Percentiles rank a stretch among this genome's conserved stretches.
phyloP scores from a whole-genome alignment of 139 green algal genomes.

The Desmodesmus armatus region DNA sequence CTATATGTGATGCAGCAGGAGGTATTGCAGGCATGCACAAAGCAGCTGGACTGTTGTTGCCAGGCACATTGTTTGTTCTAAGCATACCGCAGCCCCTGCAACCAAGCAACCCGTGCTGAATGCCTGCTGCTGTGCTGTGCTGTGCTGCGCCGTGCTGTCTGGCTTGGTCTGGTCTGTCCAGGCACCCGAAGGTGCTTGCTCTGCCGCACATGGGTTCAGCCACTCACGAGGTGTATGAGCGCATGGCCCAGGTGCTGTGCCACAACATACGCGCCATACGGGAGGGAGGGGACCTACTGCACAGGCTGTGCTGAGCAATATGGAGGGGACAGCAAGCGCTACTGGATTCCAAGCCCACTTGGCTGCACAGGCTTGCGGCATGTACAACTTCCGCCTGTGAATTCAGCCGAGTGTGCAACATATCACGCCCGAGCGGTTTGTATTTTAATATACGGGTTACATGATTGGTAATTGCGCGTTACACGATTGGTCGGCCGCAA shows the following conservation, averaged over 20 bases:
- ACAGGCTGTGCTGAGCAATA: slow-evolving; percentile 46
- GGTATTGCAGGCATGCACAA: no score
- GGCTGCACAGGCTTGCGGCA: no score
- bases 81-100: not conserved
- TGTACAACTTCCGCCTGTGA: no score
- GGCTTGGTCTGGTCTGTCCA: not conserved
- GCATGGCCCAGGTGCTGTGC: slow-evolving; percentile 38
- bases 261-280: slow-evolving; percentile 48
- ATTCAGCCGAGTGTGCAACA: no score
- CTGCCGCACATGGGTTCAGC: slow-evolving; percentile 57
- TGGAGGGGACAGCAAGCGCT: no score
- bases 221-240: slow-evolving; percentile 53
- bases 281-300: slow-evolving; percentile 56
- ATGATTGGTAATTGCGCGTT: no score
- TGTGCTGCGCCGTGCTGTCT: no score
- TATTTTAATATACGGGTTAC: no score
- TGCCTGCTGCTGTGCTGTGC: not conserved
- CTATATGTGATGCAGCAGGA: no score
- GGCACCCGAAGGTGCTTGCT: slow-evolving; percentile 60
- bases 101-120: not conserved
- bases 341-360: no score
- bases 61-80: not conserved
- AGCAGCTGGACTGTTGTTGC: not conserved
- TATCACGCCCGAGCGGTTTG: no score
- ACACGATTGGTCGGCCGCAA: no score